Evolutionary conservation across 2,329 filamentous ascomycete species (phyloP).

Genomic region (Botrytis paeoniae): DNA sequence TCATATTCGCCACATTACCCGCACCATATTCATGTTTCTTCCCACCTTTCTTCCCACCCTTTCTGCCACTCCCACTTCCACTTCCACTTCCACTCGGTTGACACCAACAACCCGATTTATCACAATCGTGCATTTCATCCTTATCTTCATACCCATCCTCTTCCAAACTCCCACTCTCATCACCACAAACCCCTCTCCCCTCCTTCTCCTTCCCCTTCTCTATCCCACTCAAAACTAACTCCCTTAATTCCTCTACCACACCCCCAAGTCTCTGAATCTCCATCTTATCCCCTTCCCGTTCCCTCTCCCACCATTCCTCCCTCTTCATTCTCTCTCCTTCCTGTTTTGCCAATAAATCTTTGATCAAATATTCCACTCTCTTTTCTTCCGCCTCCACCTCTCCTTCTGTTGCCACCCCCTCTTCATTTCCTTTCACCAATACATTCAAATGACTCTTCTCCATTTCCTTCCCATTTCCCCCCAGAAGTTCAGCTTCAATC

Average conservation of each 20-base stretch:
- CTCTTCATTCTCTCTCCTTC: background rate
- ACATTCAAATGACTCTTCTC: background rate
- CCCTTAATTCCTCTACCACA: background rate
- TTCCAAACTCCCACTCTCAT: background rate
- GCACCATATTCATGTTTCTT: background rate
- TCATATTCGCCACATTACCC: slow-evolving; percentile 9
- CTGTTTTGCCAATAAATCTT: background rate
- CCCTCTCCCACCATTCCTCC: background rate
- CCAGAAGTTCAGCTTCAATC: background rate
- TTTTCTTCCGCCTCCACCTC: background rate
- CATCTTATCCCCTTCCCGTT: background rate
- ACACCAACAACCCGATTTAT: background rate
- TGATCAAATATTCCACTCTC: background rate
- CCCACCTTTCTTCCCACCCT: background rate
- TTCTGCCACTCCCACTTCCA: background rate
- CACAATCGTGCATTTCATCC: background rate
- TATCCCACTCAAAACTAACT: background rate
- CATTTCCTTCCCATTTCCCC: background rate
- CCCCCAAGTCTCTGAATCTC: background rate
- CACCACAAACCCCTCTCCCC: too few relatives aligned
- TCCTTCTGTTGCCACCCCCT: background rate
- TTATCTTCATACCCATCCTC: background rate
- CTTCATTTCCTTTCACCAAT: background rate
- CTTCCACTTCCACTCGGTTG: background rate
- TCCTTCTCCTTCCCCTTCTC: background rate